phyloP scores from a whole-genome alignment of 805 yeast genomes.

The Lachancea sp. region DNA sequence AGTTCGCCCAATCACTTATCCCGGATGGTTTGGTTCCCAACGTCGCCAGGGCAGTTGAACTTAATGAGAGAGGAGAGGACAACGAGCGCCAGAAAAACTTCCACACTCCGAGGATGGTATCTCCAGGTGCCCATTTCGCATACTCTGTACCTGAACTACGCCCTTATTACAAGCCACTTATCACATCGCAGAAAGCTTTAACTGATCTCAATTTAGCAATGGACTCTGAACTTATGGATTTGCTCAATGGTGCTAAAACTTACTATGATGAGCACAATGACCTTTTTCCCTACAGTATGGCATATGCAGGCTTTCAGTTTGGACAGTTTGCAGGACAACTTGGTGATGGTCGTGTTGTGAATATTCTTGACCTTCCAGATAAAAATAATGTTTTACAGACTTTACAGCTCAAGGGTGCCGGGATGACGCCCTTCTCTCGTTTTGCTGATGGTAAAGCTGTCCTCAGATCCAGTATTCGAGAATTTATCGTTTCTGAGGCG shows the following conservation, averaged over 20 bases:
- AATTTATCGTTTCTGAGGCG: conserved; percentile 78
- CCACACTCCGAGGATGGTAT: conserved; percentile 44
- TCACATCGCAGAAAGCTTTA: conserved; percentile 56
- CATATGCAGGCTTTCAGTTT: conserved; percentile 95
- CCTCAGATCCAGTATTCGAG: conserved; percentile 78
- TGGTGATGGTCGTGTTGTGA: conserved; percentile 91
- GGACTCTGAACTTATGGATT: conserved; percentile 42
- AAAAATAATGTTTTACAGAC: conserved; percentile 35
- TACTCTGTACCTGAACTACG: conserved; percentile 65
- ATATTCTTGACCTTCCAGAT: conserved; percentile 64
- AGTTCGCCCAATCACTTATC: conserved; percentile 17
- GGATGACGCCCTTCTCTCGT: conserved; percentile 84
- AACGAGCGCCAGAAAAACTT: conserved; percentile 23
- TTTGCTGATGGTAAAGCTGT: conserved; percentile 98
- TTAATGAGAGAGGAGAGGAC: conserved; percentile 22
- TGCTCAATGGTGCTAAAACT: conserved; percentile 57
- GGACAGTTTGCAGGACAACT: conserved; percentile 95
- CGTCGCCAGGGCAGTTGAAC: conserved; percentile 25
- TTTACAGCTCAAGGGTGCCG: conserved; percentile 86
- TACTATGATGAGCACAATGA: conserved; percentile 33
- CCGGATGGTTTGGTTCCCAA: conserved; percentile 32
- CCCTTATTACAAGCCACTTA: conserved; percentile 45
- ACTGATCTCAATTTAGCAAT: conserved; percentile 51
- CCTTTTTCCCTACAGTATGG: conserved; percentile 78
- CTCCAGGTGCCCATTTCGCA: conserved; percentile 61